Evolutionary conservation across 2,329 filamentous ascomycete genomes (phyloP).

Genomic region (Ceratocystis colombiana): DNA sequence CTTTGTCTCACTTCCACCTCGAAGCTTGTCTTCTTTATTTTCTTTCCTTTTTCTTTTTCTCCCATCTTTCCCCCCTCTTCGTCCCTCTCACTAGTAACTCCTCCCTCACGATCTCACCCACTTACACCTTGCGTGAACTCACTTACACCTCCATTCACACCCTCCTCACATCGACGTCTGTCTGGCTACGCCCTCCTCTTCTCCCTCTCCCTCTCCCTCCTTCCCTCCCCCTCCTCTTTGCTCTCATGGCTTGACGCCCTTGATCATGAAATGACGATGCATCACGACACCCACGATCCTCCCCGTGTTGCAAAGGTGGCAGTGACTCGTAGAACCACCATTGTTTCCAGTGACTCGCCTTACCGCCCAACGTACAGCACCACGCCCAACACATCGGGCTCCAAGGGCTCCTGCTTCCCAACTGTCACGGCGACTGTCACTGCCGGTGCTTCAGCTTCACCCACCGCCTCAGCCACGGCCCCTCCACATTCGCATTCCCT

Average conservation of each 20-base stretch:
- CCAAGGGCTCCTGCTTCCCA: constrained; percentile 9
- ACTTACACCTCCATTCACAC: not conserved
- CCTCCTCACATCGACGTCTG: not conserved
- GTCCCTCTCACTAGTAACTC: not conserved
- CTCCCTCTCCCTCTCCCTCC: not conserved
- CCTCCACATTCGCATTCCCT: not conserved
- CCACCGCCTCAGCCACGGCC: not conserved
- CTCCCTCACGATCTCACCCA: not conserved
- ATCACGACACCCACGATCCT: constrained; percentile 19
- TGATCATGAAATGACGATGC: constrained; percentile 20
- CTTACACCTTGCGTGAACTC: not conserved
- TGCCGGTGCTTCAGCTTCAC: not conserved
- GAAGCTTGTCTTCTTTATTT: constrained; percentile 9
- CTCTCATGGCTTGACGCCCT: constrained; percentile 15
- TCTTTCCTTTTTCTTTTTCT: not conserved
- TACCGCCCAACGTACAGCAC: constrained; percentile 22
- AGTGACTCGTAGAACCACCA: constrained; percentile 19
- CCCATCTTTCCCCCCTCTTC: not conserved
- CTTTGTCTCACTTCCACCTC: constrained; percentile 7
- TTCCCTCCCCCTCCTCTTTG: not conserved
- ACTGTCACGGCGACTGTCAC: not conserved
- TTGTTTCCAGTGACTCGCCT: constrained; percentile 18
- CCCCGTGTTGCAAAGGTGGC: constrained; percentile 14
- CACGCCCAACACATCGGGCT: constrained; percentile 18
- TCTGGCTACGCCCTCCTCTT: not conserved